These are phyloP conservation scores for Suillus decipiens DNA, from an alignment of 768 basidiomycete genomes.

Conservation along the genomic window DNA sequence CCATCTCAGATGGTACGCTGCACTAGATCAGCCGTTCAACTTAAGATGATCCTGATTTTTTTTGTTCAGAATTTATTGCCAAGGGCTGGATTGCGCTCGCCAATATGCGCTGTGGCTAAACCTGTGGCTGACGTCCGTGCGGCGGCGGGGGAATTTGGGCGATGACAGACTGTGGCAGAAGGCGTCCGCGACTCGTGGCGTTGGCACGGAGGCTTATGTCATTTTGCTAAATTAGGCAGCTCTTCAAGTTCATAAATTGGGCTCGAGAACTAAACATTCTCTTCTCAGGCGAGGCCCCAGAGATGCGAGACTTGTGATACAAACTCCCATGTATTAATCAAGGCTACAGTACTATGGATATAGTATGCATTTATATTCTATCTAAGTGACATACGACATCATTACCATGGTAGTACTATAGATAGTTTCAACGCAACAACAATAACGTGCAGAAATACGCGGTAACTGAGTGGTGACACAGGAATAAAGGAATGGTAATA, in stretches of 20 bases:
- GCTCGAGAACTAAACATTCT: too few species aligned
- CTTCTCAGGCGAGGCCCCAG: not conserved
- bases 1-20: slow-evolving; percentile 26
- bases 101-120: slow-evolving; percentile 21
- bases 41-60: slow-evolving; percentile 6
- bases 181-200: slow-evolving; percentile 4
- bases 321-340: too few species aligned
- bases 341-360: not conserved
- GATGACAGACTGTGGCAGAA: slow-evolving; percentile 16
- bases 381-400: too few species aligned
- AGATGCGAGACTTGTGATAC: not conserved
- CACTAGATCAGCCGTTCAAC: slow-evolving; percentile 7
- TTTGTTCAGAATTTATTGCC: slow-evolving; percentile 15
- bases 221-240: not conserved
- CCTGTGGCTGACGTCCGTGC: slow-evolving; percentile 21
- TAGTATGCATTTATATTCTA: not conserved
- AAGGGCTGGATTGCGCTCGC: slow-evolving; percentile 18
- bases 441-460: too few species aligned
- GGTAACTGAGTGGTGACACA: too few species aligned
- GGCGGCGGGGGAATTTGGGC: slow-evolving; percentile 15
- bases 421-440: too few species aligned
- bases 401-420: too few species aligned
- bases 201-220: slow-evolving; percentile 2
- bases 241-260: slow-evolving; percentile 1
- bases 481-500: too few species aligned